phyloP scores from a whole-genome alignment of 192 early-diverging fungal genomes.

The Geranomyces michiganensis region DNA sequence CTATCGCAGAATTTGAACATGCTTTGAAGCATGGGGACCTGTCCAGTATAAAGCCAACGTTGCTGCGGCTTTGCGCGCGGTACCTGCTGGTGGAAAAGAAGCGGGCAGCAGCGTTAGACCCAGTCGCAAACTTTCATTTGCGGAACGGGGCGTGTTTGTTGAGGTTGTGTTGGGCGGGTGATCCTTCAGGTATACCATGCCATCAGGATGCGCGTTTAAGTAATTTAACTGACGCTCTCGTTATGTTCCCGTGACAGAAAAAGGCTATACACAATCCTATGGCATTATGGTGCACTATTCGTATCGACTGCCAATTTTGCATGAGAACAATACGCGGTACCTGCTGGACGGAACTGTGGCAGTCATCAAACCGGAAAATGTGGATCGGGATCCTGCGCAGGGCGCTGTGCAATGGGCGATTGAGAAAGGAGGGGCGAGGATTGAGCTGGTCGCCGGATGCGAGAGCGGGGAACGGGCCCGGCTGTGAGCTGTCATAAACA shows the following conservation, averaged over 20 bases:
- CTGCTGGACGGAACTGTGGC: constrained; percentile 47
- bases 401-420: background rate
- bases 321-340: constrained; percentile 76
- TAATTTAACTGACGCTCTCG: too few species aligned
- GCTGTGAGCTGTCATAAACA: too few species aligned
- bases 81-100: constrained; percentile 73
- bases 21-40: too few species aligned
- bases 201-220: too few species aligned
- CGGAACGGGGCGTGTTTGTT: constrained; percentile 92
- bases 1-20: background rate
- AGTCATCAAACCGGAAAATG: constrained; percentile 10
- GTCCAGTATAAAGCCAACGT: constrained; percentile 53
- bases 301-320: constrained; percentile 75
- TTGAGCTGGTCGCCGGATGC: too few species aligned
- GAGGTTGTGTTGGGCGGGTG: constrained; percentile 86
- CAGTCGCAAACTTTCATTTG: constrained; percentile 93
- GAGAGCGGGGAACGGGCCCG: too few species aligned
- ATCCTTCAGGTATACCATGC: constrained; percentile 61
- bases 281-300: constrained; percentile 96
- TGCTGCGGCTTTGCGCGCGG: constrained; percentile 61
- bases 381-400: background rate
- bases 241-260: constrained; percentile 36
- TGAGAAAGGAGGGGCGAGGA: too few species aligned
- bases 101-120: constrained; percentile 72
- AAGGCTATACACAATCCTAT: constrained; percentile 81